A percentile compares a stretch with the other conserved stretches of the same genome.
These are phyloP conservation scores for Castanea crenata DNA, from an alignment of 306 rosid species.

Conservation along the genomic window DNA sequence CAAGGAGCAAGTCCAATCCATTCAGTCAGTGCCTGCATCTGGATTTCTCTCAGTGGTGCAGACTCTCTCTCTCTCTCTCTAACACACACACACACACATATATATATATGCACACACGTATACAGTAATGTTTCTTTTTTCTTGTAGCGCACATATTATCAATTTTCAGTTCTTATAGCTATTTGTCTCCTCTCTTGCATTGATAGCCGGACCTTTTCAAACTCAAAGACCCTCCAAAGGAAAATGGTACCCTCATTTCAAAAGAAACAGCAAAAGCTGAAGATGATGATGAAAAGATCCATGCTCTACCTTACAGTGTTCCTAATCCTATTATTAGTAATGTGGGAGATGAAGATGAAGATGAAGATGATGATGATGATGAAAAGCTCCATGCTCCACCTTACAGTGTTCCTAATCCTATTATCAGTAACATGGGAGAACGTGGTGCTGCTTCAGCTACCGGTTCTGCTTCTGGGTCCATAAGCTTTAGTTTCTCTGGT, in stretches of 20 bases:
- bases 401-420: slow-evolving; percentile 33
- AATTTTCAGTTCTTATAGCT: background rate
- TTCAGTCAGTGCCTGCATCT: slow-evolving; percentile 27
- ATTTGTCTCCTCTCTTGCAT: slow-evolving; percentile 13
- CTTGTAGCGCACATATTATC: background rate
- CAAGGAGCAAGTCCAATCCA: slow-evolving; percentile 4
- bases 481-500: slow-evolving; percentile 51
- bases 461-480: slow-evolving; percentile 20
- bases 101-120: background rate
- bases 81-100: background rate
- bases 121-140: background rate
- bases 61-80: slow-evolving; percentile 7
- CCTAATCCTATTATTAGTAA: slow-evolving; percentile 31
- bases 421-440: slow-evolving; percentile 26
- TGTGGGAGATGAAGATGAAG: slow-evolving; percentile 3
- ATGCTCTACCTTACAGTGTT: slow-evolving; percentile 22
- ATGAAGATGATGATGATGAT: slow-evolving; percentile 8
- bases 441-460: slow-evolving; percentile 18
- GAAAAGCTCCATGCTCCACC: background rate
- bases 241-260: background rate
- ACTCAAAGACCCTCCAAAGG: slow-evolving; percentile 30
- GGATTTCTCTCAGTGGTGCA: background rate
- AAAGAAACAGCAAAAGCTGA: slow-evolving; percentile 10
- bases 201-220: slow-evolving; percentile 44
- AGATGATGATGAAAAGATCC: slow-evolving; percentile 17